A percentile compares a stretch with the other conserved stretches of the same genome.
These are phyloP conservation scores for Fusarium sterilihyphosum DNA, from an alignment of 2,329 filamentous ascomycete species.

Conservation along the genomic window DNA sequence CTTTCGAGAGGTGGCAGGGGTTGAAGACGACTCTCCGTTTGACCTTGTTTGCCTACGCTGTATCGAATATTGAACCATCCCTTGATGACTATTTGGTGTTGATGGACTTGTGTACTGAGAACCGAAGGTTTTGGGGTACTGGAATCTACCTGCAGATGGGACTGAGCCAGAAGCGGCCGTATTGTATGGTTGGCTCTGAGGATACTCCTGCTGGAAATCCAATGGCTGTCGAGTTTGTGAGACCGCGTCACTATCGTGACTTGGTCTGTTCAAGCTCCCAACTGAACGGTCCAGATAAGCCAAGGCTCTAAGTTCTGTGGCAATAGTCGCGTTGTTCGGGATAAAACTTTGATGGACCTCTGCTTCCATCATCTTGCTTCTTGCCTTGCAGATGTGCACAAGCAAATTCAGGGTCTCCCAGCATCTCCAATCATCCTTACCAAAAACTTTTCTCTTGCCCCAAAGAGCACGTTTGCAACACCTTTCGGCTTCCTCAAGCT, in stretches of 20 bases:
- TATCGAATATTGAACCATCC: fast-evolving
- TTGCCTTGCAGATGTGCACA: background rate
- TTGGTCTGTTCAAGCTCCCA: background rate
- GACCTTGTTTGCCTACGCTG: fast-evolving
- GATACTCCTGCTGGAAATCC: background rate
- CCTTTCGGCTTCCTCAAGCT: background rate
- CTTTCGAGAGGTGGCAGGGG: fast-evolving
- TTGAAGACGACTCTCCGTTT: fast-evolving
- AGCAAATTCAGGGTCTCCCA: background rate
- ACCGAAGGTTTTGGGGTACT: background rate
- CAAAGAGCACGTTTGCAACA: background rate
- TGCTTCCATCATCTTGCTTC: background rate
- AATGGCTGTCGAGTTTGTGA: background rate
- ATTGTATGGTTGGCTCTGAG: background rate
- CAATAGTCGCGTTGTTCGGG: background rate
- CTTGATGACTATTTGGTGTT: background rate
- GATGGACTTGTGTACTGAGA: background rate
- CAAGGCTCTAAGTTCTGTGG: background rate
- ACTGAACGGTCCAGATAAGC: background rate
- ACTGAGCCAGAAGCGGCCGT: background rate
- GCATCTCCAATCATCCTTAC: background rate
- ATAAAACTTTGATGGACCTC: background rate
- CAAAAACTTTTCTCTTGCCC: background rate
- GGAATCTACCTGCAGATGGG: background rate
- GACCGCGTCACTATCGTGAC: fast-evolving